A percentile compares a stretch with the other conserved stretches of the same genome.
Conservation (phyloP, 2,329 filamentous ascomycete species). For the Beauveria bassiana region DNA sequence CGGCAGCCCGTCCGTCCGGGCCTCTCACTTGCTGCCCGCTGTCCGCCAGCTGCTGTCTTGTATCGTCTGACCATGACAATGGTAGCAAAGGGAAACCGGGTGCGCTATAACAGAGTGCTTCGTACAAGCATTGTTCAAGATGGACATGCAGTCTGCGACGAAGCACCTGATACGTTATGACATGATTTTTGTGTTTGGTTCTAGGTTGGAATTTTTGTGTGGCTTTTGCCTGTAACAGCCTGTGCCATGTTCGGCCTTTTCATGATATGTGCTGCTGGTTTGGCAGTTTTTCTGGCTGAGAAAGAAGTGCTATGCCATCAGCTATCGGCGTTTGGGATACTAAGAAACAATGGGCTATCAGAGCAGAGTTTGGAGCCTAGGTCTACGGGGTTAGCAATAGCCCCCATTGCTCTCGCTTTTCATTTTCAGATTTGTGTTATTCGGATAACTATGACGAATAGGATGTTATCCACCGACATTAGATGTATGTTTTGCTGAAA, state of each 20-base stretch:
- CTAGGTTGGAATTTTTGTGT: neutral
- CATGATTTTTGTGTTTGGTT: neutral
- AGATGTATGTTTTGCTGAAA: neutral
- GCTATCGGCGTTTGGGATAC: constrained; percentile 9
- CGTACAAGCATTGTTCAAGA: neutral
- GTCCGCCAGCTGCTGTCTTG: neutral
- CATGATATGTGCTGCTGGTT: neutral
- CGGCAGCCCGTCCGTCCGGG: no score
- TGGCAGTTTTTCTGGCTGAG: no score
- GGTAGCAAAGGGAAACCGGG: neutral
- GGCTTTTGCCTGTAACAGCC: neutral
- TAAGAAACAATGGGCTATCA: constrained; percentile 12
- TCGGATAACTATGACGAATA: neutral
- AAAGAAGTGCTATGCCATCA: neutral
- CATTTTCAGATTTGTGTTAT: neutral
- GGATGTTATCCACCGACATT: neutral
- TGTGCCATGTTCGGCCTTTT: neutral
- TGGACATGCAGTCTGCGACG: neutral
- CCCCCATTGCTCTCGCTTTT: neutral
- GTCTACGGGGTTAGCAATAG: neutral
- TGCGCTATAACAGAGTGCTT: neutral
- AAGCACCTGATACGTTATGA: constrained; percentile 1
- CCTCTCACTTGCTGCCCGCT: neutral
- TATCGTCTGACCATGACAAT: neutral
- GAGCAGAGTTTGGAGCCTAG: constrained; percentile 7